Evolutionary conservation across 2,329 filamentous ascomycete species (phyloP).

Genomic region (Fusarium chaquense): DNA sequence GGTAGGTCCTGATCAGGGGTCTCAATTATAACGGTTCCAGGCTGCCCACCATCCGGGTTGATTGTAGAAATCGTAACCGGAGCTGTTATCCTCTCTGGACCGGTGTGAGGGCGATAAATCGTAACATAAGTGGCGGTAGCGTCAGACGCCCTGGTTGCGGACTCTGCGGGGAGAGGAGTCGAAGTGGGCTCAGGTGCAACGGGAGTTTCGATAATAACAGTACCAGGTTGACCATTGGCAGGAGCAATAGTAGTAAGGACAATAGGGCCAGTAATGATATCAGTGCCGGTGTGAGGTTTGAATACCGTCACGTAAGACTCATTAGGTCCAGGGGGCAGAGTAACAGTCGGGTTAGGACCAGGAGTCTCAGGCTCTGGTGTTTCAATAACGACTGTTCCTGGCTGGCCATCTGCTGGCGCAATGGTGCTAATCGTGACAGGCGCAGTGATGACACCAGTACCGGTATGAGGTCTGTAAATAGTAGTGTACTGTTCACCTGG

Average conservation of each 20-base stretch:
- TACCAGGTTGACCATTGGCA: conserved; percentile 19
- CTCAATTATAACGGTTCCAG: conserved; percentile 34
- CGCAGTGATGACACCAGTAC: conserved; percentile 17
- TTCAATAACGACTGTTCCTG: conserved; percentile 33
- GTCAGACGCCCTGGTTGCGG: background rate
- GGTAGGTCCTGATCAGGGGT: conserved; percentile 25
- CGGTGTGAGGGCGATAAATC: conserved; percentile 30
- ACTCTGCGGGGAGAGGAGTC: conserved; percentile 3
- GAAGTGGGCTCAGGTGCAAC: conserved; percentile 2
- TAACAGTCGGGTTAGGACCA: conserved; percentile 24
- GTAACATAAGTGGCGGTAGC: conserved; percentile 29
- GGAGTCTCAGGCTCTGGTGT: conserved; percentile 15
- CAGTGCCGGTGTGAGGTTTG: conserved; percentile 20
- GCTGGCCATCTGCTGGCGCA: conserved; percentile 10
- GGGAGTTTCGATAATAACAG: conserved; percentile 32
- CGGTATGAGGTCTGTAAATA: conserved; percentile 28
- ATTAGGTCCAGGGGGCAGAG: conserved; percentile 20
- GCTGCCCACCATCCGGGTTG: conserved; percentile 18
- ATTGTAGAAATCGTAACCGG: conserved; percentile 26
- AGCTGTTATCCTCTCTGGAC: conserved; percentile 18
- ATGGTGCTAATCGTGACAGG: conserved; percentile 28
- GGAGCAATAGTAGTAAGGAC: conserved; percentile 26
- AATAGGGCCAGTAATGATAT: conserved; percentile 22
- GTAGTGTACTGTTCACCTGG: conserved; percentile 23
- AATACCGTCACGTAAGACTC: conserved; percentile 32